Evolutionary conservation across 1,284 basidiomycete genomes (phyloP), one percentile per base, ranked within the genome.

Genomic region (Cryptococcus jaspeensis): DNA sequence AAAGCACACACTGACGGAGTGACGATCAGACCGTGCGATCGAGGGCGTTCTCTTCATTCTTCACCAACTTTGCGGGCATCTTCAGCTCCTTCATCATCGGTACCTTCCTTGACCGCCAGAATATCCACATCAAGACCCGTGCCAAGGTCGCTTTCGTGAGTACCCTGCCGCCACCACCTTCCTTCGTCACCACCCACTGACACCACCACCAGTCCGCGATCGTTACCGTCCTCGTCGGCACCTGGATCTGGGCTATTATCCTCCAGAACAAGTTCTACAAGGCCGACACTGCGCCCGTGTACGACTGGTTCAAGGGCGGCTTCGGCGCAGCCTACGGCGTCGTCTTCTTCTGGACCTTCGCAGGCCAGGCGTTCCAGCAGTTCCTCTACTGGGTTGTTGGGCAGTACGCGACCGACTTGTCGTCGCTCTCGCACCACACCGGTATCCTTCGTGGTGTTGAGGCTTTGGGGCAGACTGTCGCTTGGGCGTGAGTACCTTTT

Each of bases 181-280:
- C 28, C 15, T 37, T 35, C n/a, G 2, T 18, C 18, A 18, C 5
- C 22, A 36, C 28, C 15, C 12, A 20, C 37, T 48, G 41, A 16
- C 35, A 41, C 38, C 39, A 20, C 41, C 22, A 8, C 3, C 44
- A 65, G 63, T 23, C 50, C 40, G n/a, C 50, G 2, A 64, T 71
- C 45, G 63, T 65, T 16, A 43, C 50, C 37, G 44, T 64, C 47
- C 61, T 66, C 23, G 59, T 58, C 44, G 69, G 65, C 5, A 61
- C 61, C 13, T 71, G 69, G 69, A 66, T 69, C 52, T 67, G 65
- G 62, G 64, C 67, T 11, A 62, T 61, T 43, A 48, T 71, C 41
- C 56, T 71, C 35, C 61, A 69, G 50, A 50, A 60, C 32, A 55
- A 63, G 50, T 67, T 66, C 57, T 60, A 63, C 51, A 45, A 53